Base-by-base conservation (phyloP, 345 rosid species). In the Sonneratia alba region DNA sequence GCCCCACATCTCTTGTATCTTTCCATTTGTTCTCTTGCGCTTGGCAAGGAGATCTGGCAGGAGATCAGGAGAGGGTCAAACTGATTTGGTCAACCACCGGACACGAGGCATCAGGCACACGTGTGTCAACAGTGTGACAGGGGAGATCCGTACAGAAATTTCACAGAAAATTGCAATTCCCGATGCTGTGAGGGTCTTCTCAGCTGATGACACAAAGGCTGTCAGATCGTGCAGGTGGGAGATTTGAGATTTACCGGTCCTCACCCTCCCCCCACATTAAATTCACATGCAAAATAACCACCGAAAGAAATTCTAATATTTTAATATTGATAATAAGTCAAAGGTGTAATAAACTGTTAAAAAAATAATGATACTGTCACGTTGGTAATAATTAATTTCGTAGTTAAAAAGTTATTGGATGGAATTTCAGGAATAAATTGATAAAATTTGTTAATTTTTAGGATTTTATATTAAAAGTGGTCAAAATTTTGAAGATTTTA, bases 61-160 rank as follows among this genome's bases (percentile, higher is more conserved):
- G 9, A 27, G 32, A 27, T 27, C 45, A 4, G 45, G 18, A 6
- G 38, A 12, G 66, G 13, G 66, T 62, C 66, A 62, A 62, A 11
- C 0, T 24, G 32, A 61, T 24, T 42, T 42, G 66, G 66, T 62
- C 66, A 62, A 32, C 66, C 66, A 62, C 66, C 38, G 38, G 38
- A 62, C 38, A 27, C 66, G 66, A 62, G 66, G 66, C 37, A 62
- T 34, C 66, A 62, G 66, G 66, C 66, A 32, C 66, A 62, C 66
- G 66, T 62, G 66, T 62, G 66, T 14, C 2, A 42, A 62, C 66
- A 62, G 66, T 62, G 45, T 3, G 22, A 21, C 7, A 4, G 16
- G 12, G 3, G 6, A 21, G 7, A 10, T 0, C 38, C 13, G 66
- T 62, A 62, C 66, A 62, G 27, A 62, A 12, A 14, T 27, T 27